Conservation (phyloP, 2,329 filamentous ascomycete genomes). For the Paecilomyces fulvus region DNA sequence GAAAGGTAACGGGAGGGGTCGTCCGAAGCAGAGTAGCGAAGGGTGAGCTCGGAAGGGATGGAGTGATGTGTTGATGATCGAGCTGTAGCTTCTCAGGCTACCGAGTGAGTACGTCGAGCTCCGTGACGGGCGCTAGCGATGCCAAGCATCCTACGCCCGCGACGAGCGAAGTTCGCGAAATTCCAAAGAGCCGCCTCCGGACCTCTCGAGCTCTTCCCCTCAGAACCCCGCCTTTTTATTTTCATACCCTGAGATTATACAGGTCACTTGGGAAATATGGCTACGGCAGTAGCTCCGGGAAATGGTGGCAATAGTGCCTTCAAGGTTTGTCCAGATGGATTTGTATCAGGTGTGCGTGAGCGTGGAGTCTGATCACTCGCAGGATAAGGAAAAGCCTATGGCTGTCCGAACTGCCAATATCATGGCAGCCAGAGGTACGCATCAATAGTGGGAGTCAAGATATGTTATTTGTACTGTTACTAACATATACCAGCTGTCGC, state of each 20-base stretch:
- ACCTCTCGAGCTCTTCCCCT: constrained; percentile 14
- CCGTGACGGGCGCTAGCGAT: constrained; percentile 26
- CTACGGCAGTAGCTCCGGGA: constrained; percentile 37
- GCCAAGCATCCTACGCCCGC: constrained; percentile 30
- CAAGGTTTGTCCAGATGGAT: constrained; percentile 42
- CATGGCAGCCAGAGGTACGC: constrained; percentile 82
- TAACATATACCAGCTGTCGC: constrained; percentile 64
- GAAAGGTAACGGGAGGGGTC: constrained; percentile 2
- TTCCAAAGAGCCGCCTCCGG: constrained; percentile 20
- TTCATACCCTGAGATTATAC: constrained; percentile 14
- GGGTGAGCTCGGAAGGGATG: constrained; percentile 9
- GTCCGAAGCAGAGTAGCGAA: not conserved
- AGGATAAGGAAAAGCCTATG: constrained; percentile 96
- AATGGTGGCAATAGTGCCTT: constrained; percentile 56
- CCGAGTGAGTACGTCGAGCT: constrained; percentile 22
- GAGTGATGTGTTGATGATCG: constrained; percentile 13
- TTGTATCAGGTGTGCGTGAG: constrained; percentile 6
- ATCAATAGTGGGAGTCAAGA: constrained; percentile 1
- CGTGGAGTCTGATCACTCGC: constrained; percentile 32
- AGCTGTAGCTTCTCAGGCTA: constrained; percentile 18
- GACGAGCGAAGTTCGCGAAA: constrained; percentile 25
- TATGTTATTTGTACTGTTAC: constrained; percentile 7
- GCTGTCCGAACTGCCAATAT: constrained; percentile 95
- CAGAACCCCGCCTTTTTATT: constrained; percentile 15
- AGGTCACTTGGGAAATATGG: constrained; percentile 37